These are phyloP conservation scores for Dioscorea alata DNA, from an alignment of 106 monocot genomes.

Conservation along the genomic window DNA sequence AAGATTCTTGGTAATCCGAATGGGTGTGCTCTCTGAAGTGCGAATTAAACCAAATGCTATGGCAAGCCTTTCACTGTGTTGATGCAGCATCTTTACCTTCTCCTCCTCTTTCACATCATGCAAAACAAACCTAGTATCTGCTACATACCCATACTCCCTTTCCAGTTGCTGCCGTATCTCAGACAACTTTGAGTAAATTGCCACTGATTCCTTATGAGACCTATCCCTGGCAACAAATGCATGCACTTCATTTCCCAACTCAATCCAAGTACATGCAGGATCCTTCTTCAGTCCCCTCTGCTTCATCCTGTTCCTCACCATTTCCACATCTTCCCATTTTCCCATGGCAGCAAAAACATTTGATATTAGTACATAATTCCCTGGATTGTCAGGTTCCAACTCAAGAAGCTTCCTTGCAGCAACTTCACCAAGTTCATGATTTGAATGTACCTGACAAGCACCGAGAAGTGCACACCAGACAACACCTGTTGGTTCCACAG, in stretches of 20 bases:
- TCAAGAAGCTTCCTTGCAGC: constrained; percentile 65
- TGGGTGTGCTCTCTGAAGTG: constrained; percentile 20
- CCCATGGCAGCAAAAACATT: constrained; percentile 62
- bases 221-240: constrained; percentile 58
- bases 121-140: constrained; percentile 45
- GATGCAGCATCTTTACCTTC: constrained; percentile 43
- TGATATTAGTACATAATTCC: constrained; percentile 69
- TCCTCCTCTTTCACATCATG: constrained; percentile 48
- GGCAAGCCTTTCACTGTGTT: constrained; percentile 72
- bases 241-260: constrained; percentile 55
- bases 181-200: constrained; percentile 49
- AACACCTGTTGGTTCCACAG: constrained; percentile 43
- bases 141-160: constrained; percentile 40
- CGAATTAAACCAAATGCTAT: constrained; percentile 62
- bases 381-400: constrained; percentile 72
- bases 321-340: constrained; percentile 54
- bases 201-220: constrained; percentile 33
- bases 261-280: constrained; percentile 78
- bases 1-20: constrained; percentile 81
- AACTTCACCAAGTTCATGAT: constrained; percentile 35
- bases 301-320: constrained; percentile 50
- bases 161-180: constrained; percentile 44
- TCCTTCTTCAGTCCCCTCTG: constrained; percentile 54
- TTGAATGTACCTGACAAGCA: constrained; percentile 57
- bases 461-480: constrained; percentile 82